Conservation (phyloP, 306 rosid species). For the Betula pendula region DNA sequence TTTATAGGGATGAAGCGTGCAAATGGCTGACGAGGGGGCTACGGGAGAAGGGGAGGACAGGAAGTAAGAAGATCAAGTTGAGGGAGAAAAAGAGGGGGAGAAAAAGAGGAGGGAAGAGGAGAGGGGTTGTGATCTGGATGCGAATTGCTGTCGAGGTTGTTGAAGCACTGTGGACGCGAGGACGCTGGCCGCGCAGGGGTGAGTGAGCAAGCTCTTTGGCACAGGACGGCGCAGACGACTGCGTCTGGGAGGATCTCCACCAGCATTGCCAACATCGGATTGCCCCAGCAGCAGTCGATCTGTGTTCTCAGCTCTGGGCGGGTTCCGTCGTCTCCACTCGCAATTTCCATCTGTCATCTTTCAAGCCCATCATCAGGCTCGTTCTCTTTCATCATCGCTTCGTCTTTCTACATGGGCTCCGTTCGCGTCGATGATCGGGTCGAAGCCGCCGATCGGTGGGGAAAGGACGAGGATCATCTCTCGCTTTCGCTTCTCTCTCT, state of each 20-base stretch:
- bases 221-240: slow-evolving; percentile 87
- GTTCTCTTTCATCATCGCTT: slow-evolving; percentile 26
- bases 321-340: slow-evolving; percentile 93
- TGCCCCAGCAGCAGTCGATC: slow-evolving; percentile 87
- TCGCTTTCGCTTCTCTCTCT: slow-evolving; percentile 90
- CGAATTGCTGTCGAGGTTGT: slow-evolving; percentile 81
- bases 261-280: slow-evolving; percentile 77
- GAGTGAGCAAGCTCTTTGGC: slow-evolving; percentile 96
- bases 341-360: slow-evolving; percentile 66
- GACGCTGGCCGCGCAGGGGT: slow-evolving; percentile 66
- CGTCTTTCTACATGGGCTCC: slow-evolving; percentile 44
- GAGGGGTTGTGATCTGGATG: slow-evolving; percentile 59
- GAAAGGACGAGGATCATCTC: slow-evolving; percentile 89
- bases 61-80: slow-evolving; percentile 55
- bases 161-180: slow-evolving; percentile 81
- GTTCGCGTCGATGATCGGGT: slow-evolving; percentile 39
- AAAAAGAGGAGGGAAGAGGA: neutral
- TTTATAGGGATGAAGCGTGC: slow-evolving; percentile 62
- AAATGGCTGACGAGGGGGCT: slow-evolving; percentile 22
- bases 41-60: slow-evolving; percentile 26
- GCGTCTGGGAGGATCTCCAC: slow-evolving; percentile 99
- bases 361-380: slow-evolving; percentile 47
- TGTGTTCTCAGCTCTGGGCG: slow-evolving; percentile 97
- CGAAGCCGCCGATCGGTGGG: slow-evolving; percentile 67
- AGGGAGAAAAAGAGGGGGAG: slow-evolving; percentile 22